phyloP scores from a whole-genome alignment of 2,329 filamentous ascomycete species.

The Apiospora marii region DNA sequence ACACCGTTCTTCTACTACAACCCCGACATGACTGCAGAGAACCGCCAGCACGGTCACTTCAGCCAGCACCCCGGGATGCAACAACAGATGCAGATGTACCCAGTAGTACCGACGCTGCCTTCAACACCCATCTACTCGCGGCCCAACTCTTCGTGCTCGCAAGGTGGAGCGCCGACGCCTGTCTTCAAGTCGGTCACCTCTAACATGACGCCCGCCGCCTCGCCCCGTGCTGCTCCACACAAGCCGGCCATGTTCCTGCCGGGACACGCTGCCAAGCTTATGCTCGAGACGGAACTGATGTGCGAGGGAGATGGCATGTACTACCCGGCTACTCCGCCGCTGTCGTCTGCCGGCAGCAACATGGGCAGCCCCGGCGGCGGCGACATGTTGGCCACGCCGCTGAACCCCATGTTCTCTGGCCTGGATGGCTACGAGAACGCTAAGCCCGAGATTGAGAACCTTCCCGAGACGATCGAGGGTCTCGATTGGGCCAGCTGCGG shows the following conservation, averaged over 20 bases:
- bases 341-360: slow-evolving; percentile 84
- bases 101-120: slow-evolving; percentile 64
- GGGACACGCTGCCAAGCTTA: slow-evolving; percentile 51
- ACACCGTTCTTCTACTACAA: slow-evolving; percentile 91
- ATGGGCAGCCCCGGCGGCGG: slow-evolving; percentile 85
- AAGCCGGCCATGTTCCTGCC: slow-evolving; percentile 73
- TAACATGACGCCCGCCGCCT: slow-evolving; percentile 78
- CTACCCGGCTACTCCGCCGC: slow-evolving; percentile 85
- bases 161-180: slow-evolving; percentile 59
- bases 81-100: slow-evolving; percentile 61
- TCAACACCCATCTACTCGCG: slow-evolving; percentile 71
- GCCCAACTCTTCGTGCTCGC: slow-evolving; percentile 71
- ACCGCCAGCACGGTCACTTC: slow-evolving; percentile 79
- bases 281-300: slow-evolving; percentile 77
- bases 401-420: slow-evolving; percentile 80
- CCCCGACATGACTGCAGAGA: slow-evolving; percentile 76
- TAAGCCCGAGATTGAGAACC: slow-evolving; percentile 76
- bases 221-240: slow-evolving; percentile 75
- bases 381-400: slow-evolving; percentile 81
- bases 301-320: slow-evolving; percentile 68
- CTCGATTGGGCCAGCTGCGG: slow-evolving; percentile 79
- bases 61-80: slow-evolving; percentile 63
- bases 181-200: slow-evolving; percentile 65
- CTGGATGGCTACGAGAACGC: slow-evolving; percentile 71
- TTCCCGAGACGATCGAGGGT: slow-evolving; percentile 75